phyloP scores from a whole-genome alignment of 495 filamentous ascomycete genomes.

The Trichoderma virens region DNA sequence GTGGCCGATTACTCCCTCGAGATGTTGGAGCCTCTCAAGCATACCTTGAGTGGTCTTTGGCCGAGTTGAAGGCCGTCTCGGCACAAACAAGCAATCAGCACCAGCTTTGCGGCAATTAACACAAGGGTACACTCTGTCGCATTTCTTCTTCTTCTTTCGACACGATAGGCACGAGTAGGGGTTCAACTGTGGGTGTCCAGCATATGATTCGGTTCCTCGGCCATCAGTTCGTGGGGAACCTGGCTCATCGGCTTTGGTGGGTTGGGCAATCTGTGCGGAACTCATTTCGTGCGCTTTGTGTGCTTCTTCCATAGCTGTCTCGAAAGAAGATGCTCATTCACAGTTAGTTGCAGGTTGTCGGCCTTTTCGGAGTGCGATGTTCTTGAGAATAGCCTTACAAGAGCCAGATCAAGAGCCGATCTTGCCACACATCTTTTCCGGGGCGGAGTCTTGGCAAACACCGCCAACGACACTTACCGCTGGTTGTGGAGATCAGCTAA shows the following conservation, averaged over 20 bases:
- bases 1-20: not conserved
- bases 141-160: slow-evolving; percentile 74
- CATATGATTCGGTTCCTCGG: not conserved
- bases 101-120: slow-evolving; percentile 72
- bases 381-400: no score
- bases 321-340: not conserved
- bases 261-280: not conserved
- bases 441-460: not conserved
- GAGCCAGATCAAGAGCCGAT: no score
- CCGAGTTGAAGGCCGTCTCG: not conserved
- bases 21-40: not conserved
- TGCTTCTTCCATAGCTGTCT: not conserved
- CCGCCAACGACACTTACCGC: not conserved
- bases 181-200: slow-evolving; percentile 38
- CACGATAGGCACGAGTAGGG: slow-evolving; percentile 79
- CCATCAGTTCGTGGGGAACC: not conserved
- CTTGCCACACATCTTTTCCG: no score
- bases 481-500: not conserved
- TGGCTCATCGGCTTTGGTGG: not conserved
- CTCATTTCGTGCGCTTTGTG: not conserved
- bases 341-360: not conserved
- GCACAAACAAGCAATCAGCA: slow-evolving; percentile 65
- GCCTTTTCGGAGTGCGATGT: not conserved
- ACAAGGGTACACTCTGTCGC: slow-evolving; percentile 78
- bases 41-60: not conserved